phyloP scores from a whole-genome alignment of 108 stramenopile genomes.

The Epithemia pelagica region DNA sequence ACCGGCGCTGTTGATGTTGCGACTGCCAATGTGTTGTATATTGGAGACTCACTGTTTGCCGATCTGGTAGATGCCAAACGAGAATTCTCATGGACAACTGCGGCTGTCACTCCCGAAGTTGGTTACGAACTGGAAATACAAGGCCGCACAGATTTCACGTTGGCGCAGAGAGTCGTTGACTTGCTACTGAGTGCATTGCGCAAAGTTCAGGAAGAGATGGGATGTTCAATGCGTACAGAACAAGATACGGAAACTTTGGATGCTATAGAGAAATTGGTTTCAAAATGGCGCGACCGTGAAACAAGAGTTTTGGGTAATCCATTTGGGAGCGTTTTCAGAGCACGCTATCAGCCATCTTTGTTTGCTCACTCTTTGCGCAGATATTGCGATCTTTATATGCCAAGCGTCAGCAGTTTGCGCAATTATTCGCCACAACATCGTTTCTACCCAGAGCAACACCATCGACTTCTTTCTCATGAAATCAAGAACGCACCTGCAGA shows the following conservation, averaged over 20 bases:
- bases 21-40: slow-evolving; percentile 81
- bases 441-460: slow-evolving; percentile 72
- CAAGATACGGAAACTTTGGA: slow-evolving; percentile 68
- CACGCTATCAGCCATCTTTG: slow-evolving; percentile 71
- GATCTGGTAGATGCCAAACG: slow-evolving; percentile 95
- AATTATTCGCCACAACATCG: slow-evolving; percentile 78
- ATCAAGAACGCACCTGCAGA: slow-evolving; percentile 26
- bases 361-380: slow-evolving; percentile 60
- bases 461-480: slow-evolving; percentile 70
- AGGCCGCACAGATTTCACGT: slow-evolving; percentile 35
- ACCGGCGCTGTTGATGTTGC: slow-evolving; percentile 39
- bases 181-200: slow-evolving; percentile 60
- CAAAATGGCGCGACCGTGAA: slow-evolving; percentile 71
- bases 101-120: slow-evolving; percentile 84
- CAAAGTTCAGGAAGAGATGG: slow-evolving; percentile 53
- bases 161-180: slow-evolving; percentile 63
- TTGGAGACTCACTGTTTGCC: slow-evolving; percentile 96
- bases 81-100: slow-evolving; percentile 86
- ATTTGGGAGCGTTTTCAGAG: slow-evolving; percentile 81
- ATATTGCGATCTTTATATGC: slow-evolving; percentile 72
- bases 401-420: slow-evolving; percentile 52
- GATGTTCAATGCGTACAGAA: slow-evolving; percentile 31
- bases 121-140: slow-evolving; percentile 61
- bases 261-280: slow-evolving; percentile 60
- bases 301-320: slow-evolving; percentile 70